Conservation (phyloP, 2,329 filamentous ascomycete genomes). For the Decorospora gaudefroyi region DNA sequence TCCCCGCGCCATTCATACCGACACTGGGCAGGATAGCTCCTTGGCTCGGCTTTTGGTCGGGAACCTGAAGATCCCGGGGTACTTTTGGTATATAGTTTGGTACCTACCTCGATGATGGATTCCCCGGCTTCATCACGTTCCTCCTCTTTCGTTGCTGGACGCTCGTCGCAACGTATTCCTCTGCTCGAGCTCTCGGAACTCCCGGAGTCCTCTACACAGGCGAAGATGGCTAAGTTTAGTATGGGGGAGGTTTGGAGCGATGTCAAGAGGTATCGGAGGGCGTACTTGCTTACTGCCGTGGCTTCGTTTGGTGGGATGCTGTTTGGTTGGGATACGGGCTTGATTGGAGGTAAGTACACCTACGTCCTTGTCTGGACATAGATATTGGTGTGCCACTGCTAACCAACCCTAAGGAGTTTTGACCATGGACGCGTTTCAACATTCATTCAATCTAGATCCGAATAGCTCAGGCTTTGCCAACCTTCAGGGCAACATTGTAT, state of each 20-base stretch:
- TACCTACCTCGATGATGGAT: no score
- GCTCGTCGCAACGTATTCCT: neutral
- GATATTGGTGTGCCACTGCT: neutral
- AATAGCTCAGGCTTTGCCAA: constrained; percentile 44
- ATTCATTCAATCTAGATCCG: constrained; percentile 48
- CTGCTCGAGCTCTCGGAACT: neutral
- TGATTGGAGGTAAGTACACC: constrained; percentile 37
- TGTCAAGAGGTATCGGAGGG: constrained; percentile 48
- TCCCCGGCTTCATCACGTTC: neutral
- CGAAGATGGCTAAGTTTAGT: constrained; percentile 41
- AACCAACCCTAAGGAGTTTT: constrained; percentile 41
- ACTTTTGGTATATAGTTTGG: neutral
- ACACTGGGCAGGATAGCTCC: no score
- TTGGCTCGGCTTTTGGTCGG: constrained; percentile 13
- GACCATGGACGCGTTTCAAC: constrained; percentile 52
- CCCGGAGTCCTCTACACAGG: no score
- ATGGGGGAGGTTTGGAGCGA: constrained; percentile 46
- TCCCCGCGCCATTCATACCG: constrained; percentile 22
- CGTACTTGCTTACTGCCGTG: constrained; percentile 50
- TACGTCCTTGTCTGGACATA: neutral
- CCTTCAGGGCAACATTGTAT: constrained; percentile 52
- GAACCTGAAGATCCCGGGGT: neutral
- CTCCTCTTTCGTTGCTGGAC: neutral
- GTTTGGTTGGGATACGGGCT: constrained; percentile 47
- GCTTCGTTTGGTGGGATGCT: constrained; percentile 50